Percentiles rank a stretch among this genome's conserved stretches.
These are phyloP conservation scores for Nicotiana tabacum DNA, from an alignment of 257 asterid species.

Conservation along the genomic window DNA sequence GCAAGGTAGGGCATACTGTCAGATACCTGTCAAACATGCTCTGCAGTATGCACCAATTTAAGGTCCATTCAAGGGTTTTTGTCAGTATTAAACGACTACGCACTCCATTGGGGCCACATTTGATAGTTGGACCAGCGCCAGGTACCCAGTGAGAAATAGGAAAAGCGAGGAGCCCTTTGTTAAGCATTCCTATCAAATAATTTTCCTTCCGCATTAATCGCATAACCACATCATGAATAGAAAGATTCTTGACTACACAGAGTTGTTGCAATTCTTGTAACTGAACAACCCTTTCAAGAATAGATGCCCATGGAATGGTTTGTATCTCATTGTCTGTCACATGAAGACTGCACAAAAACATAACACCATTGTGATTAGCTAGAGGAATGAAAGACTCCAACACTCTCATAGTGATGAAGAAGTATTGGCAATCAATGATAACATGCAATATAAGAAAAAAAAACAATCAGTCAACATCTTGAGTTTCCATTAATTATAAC, in stretches of 20 bases:
- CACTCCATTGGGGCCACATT: slow-evolving; percentile 43
- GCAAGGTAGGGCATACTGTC: background rate
- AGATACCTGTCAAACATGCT: slow-evolving; percentile 93
- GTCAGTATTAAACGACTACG: slow-evolving; percentile 57
- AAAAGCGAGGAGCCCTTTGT: slow-evolving; percentile 90
- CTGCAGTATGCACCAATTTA: slow-evolving; percentile 93
- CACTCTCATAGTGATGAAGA: background rate
- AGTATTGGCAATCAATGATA: background rate
- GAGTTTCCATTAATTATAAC: background rate
- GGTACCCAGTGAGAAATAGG: slow-evolving; percentile 85
- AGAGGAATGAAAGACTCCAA: background rate
- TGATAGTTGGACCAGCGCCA: slow-evolving; percentile 62
- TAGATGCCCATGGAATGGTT: slow-evolving; percentile 88
- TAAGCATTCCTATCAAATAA: slow-evolving; percentile 96
- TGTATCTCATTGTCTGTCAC: slow-evolving; percentile 86
- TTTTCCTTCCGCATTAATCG: slow-evolving; percentile 96
- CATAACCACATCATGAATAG: slow-evolving; percentile 84
- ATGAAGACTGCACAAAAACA: slow-evolving; percentile 56
- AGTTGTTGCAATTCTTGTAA: slow-evolving; percentile 62
- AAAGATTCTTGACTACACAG: slow-evolving; percentile 81
- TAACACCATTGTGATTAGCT: background rate
- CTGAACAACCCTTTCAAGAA: slow-evolving; percentile 77
- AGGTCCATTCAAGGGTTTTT: slow-evolving; percentile 91
- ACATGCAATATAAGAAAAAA: background rate
- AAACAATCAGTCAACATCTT: background rate